These are phyloP conservation scores for Alloascoidea africana DNA, from an alignment of 805 yeast species.

Conservation along the genomic window DNA sequence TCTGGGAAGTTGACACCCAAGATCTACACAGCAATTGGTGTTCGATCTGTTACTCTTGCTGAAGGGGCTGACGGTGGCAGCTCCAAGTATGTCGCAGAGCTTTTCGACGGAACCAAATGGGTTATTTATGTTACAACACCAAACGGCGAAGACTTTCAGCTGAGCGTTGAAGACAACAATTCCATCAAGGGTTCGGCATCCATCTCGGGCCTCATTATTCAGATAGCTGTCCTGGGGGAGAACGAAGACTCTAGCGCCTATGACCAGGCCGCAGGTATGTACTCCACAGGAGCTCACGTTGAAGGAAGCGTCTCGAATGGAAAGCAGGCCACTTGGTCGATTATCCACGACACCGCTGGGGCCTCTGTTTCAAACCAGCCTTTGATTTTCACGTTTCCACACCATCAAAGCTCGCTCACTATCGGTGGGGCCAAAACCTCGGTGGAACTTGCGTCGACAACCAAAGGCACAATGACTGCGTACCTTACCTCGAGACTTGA, in stretches of 20 bases:
- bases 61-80: conserved; percentile 9
- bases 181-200: conserved; percentile 21
- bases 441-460: conserved; percentile 26
- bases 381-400: conserved; percentile 37
- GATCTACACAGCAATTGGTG: conserved; percentile 30
- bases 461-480: conserved; percentile 36
- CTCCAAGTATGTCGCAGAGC: conserved; percentile 19
- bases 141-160: conserved; percentile 16
- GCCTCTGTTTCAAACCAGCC: conserved; percentile 26
- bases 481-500: conserved; percentile 24
- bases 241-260: conserved; percentile 25
- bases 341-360: conserved; percentile 35
- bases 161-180: conserved; percentile 19
- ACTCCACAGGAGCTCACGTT: conserved; percentile 33
- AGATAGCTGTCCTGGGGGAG: conserved; percentile 33
- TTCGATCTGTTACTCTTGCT: conserved; percentile 19
- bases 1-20: conserved; percentile 31
- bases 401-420: conserved; percentile 27
- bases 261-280: conserved; percentile 58
- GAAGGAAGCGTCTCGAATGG: conserved; percentile 32
- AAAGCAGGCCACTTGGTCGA: conserved; percentile 28
- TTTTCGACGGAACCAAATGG: conserved; percentile 31
- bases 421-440: conserved; percentile 23
- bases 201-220: conserved; percentile 26
- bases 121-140: conserved; percentile 32